Conservation (phyloP, 257 asterid genomes). For the Phtheirospermum japonicum region DNA sequence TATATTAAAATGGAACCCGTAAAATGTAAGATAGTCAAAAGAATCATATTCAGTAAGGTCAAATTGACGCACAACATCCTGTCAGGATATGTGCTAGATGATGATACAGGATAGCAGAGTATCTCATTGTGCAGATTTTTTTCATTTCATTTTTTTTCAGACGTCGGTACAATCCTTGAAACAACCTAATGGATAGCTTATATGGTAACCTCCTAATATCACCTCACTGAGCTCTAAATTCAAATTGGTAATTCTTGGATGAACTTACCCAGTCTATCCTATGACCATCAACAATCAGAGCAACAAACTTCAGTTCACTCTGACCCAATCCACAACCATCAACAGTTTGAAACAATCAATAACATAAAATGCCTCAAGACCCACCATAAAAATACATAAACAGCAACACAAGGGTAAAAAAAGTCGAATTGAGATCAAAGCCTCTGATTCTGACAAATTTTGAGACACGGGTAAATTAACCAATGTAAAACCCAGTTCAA, state of each 20-base stretch:
- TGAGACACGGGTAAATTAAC: not conserved
- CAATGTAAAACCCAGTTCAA: not conserved
- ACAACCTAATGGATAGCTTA: not conserved
- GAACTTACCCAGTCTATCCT: not conserved
- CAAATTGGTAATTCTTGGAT: not conserved
- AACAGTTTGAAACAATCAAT: no score
- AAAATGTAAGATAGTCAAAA: conserved; percentile 12
- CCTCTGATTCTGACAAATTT: conserved; percentile 7
- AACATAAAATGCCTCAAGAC: not conserved
- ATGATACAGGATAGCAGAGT: conserved; percentile 9
- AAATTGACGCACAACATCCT: conserved; percentile 2
- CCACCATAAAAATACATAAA: not conserved
- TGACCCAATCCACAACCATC: not conserved
- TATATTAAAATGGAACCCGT: not conserved
- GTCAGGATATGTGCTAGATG: not conserved
- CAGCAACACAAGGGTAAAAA: not conserved
- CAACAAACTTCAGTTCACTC: no score
- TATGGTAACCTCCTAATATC: not conserved
- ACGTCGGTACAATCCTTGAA: no score
- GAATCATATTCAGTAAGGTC: not conserved
- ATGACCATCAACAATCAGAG: no score
- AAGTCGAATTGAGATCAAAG: not conserved
- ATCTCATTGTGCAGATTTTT: no score
- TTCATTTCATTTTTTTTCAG: no score
- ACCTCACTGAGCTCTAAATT: not conserved